These are phyloP conservation scores for Pseudevernia furfuracea DNA, from an alignment of 495 filamentous ascomycete genomes.

Conservation along the genomic window DNA sequence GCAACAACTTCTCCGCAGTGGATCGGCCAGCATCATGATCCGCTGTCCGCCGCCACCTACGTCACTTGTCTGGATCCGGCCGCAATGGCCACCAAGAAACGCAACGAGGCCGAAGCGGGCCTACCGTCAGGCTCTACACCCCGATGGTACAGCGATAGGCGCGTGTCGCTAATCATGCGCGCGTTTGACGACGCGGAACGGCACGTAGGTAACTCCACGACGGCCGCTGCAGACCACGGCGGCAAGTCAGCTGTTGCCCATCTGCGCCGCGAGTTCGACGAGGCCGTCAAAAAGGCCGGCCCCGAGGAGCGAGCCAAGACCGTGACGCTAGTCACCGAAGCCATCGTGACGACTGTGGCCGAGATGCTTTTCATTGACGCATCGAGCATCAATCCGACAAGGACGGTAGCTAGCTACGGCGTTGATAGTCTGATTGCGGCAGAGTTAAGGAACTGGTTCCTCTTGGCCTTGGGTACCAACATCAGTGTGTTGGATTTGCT, in stretches of 20 bases:
- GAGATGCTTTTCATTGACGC: slow-evolving; percentile 28
- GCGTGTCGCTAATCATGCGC: no score
- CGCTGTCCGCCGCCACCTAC: neutral
- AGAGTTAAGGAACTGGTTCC: slow-evolving; percentile 33
- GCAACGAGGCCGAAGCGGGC: no score
- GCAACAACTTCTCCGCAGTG: no score
- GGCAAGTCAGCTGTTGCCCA: neutral
- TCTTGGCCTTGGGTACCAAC: slow-evolving; percentile 18
- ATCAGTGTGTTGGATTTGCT: slow-evolving; percentile 27
- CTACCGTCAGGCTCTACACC: no score
- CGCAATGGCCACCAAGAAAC: no score
- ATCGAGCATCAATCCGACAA: slow-evolving; percentile 20
- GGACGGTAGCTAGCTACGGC: slow-evolving; percentile 27
- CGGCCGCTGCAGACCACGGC: no score
- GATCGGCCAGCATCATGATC: slow-evolving; percentile 19
- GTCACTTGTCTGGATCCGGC: no score
- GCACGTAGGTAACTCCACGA: no score
- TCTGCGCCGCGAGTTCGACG: neutral
- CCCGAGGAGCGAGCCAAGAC: neutral
- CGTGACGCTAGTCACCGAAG: slow-evolving; percentile 16
- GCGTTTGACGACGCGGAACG: no score
- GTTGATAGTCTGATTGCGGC: slow-evolving; percentile 33
- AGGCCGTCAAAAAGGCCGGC: neutral
- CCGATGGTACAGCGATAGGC: no score
- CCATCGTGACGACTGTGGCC: slow-evolving; percentile 21